These are phyloP conservation scores for Paecilomyces sp. DNA, from an alignment of 2,329 filamentous ascomycete species.

Conservation along the genomic window DNA sequence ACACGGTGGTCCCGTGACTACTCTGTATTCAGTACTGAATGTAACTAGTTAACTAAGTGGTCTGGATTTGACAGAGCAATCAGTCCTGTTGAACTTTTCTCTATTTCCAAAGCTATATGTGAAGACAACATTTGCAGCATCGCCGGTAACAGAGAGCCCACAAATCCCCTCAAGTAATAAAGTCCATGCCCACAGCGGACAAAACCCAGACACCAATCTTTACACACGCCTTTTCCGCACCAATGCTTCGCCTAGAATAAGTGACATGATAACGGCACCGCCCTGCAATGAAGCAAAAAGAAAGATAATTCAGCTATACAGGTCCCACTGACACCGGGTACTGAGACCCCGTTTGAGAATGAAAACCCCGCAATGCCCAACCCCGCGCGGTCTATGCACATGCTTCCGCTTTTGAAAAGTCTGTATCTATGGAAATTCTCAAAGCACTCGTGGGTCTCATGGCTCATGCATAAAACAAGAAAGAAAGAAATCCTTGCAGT, in stretches of 20 bases:
- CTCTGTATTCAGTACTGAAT: too few species aligned
- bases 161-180: background rate
- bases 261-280: background rate
- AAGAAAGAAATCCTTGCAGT: conserved; percentile 6
- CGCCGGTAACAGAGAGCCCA: background rate
- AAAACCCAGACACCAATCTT: background rate
- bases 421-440: background rate
- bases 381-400: conserved; percentile 1
- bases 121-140: background rate
- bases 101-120: background rate
- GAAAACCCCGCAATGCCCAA: background rate
- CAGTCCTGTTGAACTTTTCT: background rate
- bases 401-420: background rate
- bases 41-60: too few species aligned
- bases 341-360: background rate
- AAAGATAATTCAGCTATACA: background rate
- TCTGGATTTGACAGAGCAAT: too few species aligned
- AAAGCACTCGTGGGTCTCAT: conserved; percentile 15
- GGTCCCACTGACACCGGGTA: background rate
- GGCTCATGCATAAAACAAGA: conserved; percentile 7
- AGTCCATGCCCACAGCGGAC: background rate
- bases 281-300: background rate
- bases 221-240: background rate
- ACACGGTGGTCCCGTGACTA: background rate
- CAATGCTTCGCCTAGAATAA: background rate